Evolutionary conservation across 768 basidiomycete genomes (phyloP), one percentile per base, ranked within the genome.

Genomic region (Mycena sanguinolenta): DNA sequence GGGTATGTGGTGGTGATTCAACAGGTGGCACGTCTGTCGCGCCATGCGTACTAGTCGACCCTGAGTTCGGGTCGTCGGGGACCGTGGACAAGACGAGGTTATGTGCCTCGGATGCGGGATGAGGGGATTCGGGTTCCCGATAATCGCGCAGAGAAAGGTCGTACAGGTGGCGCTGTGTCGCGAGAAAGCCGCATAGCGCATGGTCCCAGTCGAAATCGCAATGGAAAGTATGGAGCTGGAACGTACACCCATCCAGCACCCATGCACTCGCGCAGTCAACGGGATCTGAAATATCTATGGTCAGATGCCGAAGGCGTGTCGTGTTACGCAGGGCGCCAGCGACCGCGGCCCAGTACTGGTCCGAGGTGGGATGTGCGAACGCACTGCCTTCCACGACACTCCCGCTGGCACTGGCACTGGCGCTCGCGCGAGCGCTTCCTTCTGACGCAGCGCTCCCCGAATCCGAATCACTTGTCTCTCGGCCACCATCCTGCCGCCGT

Each of bases 201-300:
- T 71, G 67, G 74, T 91, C 90, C 91, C 91, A 92, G 69, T 86
- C 84, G 50, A 92, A 82, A 75, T 92, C 91, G 75, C 90, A 91
- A 71, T 89, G 88, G 68, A 92, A 90, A 21, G 82, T 83, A 38
- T 80, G 84, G n/a, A 92, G 87, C 36, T 80, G 86, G 73, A 92
- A 92, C 0, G 79, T 77, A 67, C 84, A 85, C 2, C 77, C 79
- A 4, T 78, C 59, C 12, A 87, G 73, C 32, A 86, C 80, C 85
- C 85, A 86, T 2, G 84, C 80, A 16, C 74, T 74, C 17, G 77
- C 75, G n/a, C 81, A 75, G n/a, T 74, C 74, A 19, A 77, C 73
- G 66, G 81, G 79, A 69, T 85, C 78, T 57, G 80, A 77, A 67
- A 85, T 78, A 70, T 87, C 82, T 57, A 92, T 81, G 70, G 85